Evolutionary conservation across 352 stramenopile species (phyloP), one percentile per base, ranked within the genome.

Genomic region (Pythium pyrilobum): DNA sequence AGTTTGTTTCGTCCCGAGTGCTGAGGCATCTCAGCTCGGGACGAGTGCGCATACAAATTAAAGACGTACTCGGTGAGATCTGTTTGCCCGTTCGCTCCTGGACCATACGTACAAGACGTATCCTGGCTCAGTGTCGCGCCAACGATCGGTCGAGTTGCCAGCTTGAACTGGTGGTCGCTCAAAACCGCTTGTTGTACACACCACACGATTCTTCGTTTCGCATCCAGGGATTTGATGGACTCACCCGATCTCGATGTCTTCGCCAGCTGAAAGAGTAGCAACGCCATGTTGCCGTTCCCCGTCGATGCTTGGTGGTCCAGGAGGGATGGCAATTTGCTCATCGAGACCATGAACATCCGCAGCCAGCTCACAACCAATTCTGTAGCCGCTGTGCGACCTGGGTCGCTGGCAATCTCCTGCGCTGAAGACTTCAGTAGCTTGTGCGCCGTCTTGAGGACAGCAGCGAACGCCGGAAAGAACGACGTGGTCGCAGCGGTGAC

Each of bases 1-100:
- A 92, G 62, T 50, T 92, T 92, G 64, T 92, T 92, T 52, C 81
- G 63, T 0, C 78, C 77, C 0, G 79, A 86, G 37, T 86, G 77
- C 39, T 85, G 73, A 1, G 81, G 78, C 4, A 91, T 58, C 49
- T 91, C 78, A 7, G 57, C 45, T 8, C 73, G 63, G 3, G 75
- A 83, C 21, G 79, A 79, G 43, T 87, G 85, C 24, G 81, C 74
- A 37, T 86, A 89, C 36, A 89, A 39, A 39, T 85, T 87, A 61
- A 80, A 92, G 18, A 81, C 78, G 44, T 79, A 85, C 29, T 88
- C 77, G 0, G 73, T 78, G 54, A 43, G 51, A 23, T 64, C 33
- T 4, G 38, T 62, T 10, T 37, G 52, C 1, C 24, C 56, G 53
- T 53, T 71, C 27, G 28, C 51, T 15, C 58, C 55, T 10, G 60